Evolutionary conservation across 257 asterid genomes (phyloP).

Genomic region (Perilla frutescens): DNA sequence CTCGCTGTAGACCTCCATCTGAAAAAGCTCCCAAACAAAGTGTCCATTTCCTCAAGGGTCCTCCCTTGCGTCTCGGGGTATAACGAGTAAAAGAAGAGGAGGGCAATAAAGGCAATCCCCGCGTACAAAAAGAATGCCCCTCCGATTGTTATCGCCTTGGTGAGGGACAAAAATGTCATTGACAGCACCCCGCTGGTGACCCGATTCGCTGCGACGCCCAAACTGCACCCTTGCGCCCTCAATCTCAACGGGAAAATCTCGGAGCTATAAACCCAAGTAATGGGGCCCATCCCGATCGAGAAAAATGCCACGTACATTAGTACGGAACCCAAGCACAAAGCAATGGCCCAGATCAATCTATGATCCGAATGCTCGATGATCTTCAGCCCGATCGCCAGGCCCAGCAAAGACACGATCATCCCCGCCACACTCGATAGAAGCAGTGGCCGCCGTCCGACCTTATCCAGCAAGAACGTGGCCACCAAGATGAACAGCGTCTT

Average conservation of each 20-base stretch:
- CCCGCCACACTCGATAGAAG: slow-evolving; percentile 61
- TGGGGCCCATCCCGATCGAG: slow-evolving; percentile 73
- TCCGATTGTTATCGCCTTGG: slow-evolving; percentile 49
- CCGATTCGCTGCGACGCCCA: slow-evolving; percentile 61
- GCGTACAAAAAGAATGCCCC: slow-evolving; percentile 63
- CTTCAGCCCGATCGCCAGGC: slow-evolving; percentile 47
- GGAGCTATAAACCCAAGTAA: slow-evolving; percentile 71
- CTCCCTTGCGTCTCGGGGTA: slow-evolving; percentile 54
- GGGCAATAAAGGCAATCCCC: slow-evolving; percentile 47
- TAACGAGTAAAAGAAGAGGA: slow-evolving; percentile 53
- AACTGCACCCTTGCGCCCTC: slow-evolving; percentile 68
- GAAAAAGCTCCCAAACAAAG: slow-evolving; percentile 59
- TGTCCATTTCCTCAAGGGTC: slow-evolving; percentile 71
- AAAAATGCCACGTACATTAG: slow-evolving; percentile 59
- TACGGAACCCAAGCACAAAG: slow-evolving; percentile 37
- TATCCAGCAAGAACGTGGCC: slow-evolving; percentile 61
- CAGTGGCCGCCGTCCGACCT: slow-evolving; percentile 61
- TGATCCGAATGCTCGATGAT: slow-evolving; percentile 41
- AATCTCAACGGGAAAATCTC: slow-evolving; percentile 64
- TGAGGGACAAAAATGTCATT: slow-evolving; percentile 65
- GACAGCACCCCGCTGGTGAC: slow-evolving; percentile 62
- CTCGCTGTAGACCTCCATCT: slow-evolving; percentile 59
- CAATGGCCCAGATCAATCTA: slow-evolving; percentile 54
- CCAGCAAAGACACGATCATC: slow-evolving; percentile 45
- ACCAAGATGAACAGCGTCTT: slow-evolving; percentile 63